Percentiles rank a stretch among this genome's conserved stretches.
Evolutionary conservation across 345 rosid species (phyloP).

Genomic region (Lumnitzera littorea): DNA sequence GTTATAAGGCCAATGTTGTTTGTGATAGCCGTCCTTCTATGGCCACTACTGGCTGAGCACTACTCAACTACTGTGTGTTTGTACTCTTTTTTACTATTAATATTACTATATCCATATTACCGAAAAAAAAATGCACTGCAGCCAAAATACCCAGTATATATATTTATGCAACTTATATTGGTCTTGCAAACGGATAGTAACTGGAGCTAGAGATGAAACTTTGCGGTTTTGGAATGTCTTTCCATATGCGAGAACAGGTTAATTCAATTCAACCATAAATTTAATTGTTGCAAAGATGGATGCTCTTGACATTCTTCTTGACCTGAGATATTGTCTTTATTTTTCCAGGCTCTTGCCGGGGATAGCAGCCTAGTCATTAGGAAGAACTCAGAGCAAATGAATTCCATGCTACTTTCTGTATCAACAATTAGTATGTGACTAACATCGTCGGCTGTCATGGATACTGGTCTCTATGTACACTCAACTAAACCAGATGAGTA

Average conservation of each 20-base stretch:
- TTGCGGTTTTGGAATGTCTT: slow-evolving; percentile 89
- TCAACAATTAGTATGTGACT: no score
- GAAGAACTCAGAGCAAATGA: slow-evolving; percentile 76
- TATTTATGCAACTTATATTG: not conserved
- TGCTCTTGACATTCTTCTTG: not conserved
- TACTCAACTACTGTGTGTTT: no score
- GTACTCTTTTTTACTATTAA: no score
- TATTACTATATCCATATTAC: no score
- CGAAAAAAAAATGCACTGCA: not conserved
- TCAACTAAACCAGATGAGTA: no score
- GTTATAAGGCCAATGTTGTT: no score
- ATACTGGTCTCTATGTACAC: no score
- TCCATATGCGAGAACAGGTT: slow-evolving; percentile 75
- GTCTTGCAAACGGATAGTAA: slow-evolving; percentile 70
- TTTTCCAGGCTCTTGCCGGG: slow-evolving; percentile 70
- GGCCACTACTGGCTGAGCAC: no score
- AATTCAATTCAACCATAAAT: not conserved
- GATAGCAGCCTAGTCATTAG: slow-evolving; percentile 95
- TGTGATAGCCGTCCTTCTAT: no score
- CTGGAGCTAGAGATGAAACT: slow-evolving; percentile 98
- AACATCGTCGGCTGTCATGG: no score
- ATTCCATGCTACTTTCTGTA: not conserved
- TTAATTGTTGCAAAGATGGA: no score
- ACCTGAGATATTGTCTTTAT: not conserved
- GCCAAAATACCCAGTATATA: not conserved